phyloP scores from a whole-genome alignment of 208 protist genomes.

The Trypanosoma grayi region DNA sequence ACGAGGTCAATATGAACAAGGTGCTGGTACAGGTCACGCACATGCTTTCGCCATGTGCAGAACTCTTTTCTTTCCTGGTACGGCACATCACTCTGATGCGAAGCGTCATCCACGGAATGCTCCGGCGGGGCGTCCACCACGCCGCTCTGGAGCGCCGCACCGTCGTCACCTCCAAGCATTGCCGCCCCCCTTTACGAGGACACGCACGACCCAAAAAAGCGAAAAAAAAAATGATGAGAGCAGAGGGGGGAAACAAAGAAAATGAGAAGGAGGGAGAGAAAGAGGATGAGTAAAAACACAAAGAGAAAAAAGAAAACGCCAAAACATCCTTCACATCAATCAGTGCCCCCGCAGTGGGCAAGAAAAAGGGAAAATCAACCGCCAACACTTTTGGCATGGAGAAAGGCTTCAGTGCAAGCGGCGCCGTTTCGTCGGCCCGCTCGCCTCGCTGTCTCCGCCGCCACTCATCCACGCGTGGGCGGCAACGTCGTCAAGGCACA shows the following conservation, averaged over 20 bases:
- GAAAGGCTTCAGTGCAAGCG: too few relatives aligned
- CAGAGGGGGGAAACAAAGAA: too few relatives aligned
- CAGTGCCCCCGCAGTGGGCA: too few relatives aligned
- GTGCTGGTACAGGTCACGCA: slow-evolving; percentile 81
- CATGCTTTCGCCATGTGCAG: slow-evolving; percentile 89
- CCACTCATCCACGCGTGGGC: too few relatives aligned
- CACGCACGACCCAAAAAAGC: slow-evolving; percentile 20
- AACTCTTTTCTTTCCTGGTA: slow-evolving; percentile 80
- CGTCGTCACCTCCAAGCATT: too few relatives aligned
- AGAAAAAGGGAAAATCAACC: too few relatives aligned
- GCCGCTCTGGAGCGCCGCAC: not conserved
- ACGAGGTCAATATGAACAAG: slow-evolving; percentile 87
- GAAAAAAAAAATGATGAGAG: slow-evolving; percentile 26
- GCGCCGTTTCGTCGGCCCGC: too few relatives aligned
- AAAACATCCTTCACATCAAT: too few relatives aligned
- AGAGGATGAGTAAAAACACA: slow-evolving; percentile 15
- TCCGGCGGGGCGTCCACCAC: not conserved
- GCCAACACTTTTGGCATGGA: too few relatives aligned
- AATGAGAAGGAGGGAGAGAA: slow-evolving; percentile 7
- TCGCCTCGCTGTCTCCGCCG: too few relatives aligned
- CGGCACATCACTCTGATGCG: slow-evolving; percentile 14
- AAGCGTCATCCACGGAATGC: slow-evolving; percentile 16
- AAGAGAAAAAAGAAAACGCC: too few relatives aligned
- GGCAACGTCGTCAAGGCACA: not conserved
- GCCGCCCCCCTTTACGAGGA: too few relatives aligned